Conservation (phyloP, 352 stramenopile genomes). For the Aphanomyces stellatus region DNA sequence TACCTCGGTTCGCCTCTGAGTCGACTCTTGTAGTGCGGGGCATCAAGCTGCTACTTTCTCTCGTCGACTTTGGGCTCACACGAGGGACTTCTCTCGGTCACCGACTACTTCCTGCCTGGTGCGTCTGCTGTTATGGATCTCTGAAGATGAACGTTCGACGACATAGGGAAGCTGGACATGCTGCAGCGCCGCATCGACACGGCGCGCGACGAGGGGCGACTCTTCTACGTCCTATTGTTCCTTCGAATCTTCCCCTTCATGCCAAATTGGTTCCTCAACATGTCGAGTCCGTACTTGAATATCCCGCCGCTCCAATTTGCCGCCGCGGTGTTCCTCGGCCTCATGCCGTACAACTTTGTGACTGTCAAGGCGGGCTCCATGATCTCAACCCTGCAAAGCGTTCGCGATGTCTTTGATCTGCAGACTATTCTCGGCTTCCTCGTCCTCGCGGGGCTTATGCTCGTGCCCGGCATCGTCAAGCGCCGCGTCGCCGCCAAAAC, state of each 20-base stretch:
- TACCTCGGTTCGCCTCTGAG: not conserved
- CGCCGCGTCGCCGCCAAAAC: constrained; percentile 8
- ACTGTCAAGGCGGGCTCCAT: constrained; percentile 69
- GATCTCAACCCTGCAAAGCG: constrained; percentile 56
- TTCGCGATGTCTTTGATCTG: constrained; percentile 54
- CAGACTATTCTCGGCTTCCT: constrained; percentile 44
- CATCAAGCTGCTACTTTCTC: constrained; percentile 63
- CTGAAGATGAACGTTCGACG: not conserved
- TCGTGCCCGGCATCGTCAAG: constrained; percentile 59
- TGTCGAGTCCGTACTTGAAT: constrained; percentile 66
- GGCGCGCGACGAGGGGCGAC: constrained; percentile 32
- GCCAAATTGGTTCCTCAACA: constrained; percentile 81
- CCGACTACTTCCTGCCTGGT: constrained; percentile 44
- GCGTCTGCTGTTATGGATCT: not conserved
- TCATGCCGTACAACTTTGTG: constrained; percentile 80
- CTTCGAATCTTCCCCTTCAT: constrained; percentile 75
- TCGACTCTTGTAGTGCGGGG: constrained; percentile 27
- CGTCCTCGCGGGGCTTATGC: constrained; percentile 48
- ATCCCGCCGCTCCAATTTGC: constrained; percentile 62
- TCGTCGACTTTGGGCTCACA: constrained; percentile 55
- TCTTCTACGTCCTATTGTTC: constrained; percentile 63
- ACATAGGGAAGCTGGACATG: constrained; percentile 35
- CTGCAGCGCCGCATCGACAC: constrained; percentile 47
- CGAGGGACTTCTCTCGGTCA: constrained; percentile 43
- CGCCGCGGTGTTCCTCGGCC: constrained; percentile 47